Percentiles rank a stretch among this genome's conserved stretches.
Conservation (phyloP, 805 yeast genomes). For the Kodamaea nitidulidarum region DNA sequence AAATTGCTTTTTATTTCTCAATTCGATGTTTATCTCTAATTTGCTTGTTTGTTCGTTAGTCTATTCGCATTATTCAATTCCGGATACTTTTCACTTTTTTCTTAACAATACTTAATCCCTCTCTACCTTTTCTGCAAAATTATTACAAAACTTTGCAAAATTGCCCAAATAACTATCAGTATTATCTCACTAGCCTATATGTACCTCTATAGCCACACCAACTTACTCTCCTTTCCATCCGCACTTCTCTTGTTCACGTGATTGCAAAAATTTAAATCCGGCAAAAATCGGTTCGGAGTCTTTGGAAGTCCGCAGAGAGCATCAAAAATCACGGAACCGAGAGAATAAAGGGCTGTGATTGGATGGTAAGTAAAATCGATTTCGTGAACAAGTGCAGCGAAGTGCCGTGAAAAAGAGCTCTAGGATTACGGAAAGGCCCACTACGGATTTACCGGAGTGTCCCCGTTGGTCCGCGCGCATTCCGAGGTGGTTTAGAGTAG, state of each 20-base stretch:
- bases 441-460: no score
- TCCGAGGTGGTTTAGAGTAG: not conserved
- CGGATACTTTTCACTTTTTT: no score
- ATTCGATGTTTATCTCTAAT: no score
- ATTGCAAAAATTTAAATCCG: conserved; percentile 1
- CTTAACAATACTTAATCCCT: no score
- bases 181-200: no score
- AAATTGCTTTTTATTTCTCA: no score
- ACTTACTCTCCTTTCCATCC: not conserved
- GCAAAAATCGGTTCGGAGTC: conserved; percentile 9
- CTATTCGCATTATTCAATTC: no score
- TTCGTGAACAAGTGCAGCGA: not conserved
- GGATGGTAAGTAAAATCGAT: conserved; percentile 1
- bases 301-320: conserved; percentile 5
- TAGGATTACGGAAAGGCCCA: not conserved
- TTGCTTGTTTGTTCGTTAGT: no score
- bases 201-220: not conserved
- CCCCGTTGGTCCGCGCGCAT: not conserved
- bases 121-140: no score
- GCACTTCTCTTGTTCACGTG: conserved; percentile 3
- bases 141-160: no score
- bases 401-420: not conserved
- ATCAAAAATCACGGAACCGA: conserved; percentile 6
- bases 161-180: no score
- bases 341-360: conserved; percentile 3